Conservation (phyloP, 192 early-diverging fungal species). For the Fimicolochytrium jonesii region DNA sequence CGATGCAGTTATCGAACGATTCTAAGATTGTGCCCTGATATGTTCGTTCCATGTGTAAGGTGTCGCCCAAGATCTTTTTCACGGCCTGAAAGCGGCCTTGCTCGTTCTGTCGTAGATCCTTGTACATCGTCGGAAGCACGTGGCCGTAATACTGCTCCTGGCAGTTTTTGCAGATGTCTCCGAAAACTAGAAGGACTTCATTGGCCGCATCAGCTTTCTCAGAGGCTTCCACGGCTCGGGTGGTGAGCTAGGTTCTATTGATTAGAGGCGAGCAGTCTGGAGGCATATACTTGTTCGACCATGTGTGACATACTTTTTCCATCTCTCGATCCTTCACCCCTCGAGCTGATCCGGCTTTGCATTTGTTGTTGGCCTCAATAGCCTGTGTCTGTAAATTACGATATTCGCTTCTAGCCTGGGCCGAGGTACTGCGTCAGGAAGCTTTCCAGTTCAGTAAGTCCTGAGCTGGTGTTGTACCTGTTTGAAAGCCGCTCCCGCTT, state of each 20-base stretch:
- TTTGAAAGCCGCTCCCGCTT: too few species aligned
- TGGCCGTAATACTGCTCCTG: slow-evolving; percentile 40
- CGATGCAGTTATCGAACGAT: slow-evolving; percentile 17
- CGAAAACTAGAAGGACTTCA: slow-evolving; percentile 33
- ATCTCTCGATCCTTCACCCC: slow-evolving; percentile 31
- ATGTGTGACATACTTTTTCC: slow-evolving; percentile 38
- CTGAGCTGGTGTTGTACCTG: too few species aligned
- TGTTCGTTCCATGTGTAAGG: slow-evolving; percentile 29
- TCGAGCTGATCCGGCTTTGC: too few species aligned
- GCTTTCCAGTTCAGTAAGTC: too few species aligned
- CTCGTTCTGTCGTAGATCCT: slow-evolving; percentile 17
- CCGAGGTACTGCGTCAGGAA: too few species aligned
- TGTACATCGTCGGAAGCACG: slow-evolving; percentile 31
- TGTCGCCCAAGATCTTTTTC: slow-evolving; percentile 30
- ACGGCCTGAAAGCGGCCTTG: slow-evolving; percentile 11
- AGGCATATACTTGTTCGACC: too few species aligned
- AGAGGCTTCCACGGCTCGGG: slow-evolving; percentile 21
- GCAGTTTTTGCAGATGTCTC: slow-evolving; percentile 30
- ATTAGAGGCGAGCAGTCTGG: too few species aligned
- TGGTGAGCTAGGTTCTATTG: slow-evolving; percentile 31
- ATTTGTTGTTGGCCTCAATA: too few species aligned
- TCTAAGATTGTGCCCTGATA: slow-evolving; percentile 18
- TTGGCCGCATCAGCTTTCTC: slow-evolving; percentile 37
- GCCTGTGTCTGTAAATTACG: too few species aligned
- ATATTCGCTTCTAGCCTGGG: too few species aligned